Percentiles rank a stretch among this genome's conserved stretches.
Evolutionary conservation across 176 grass and related monocot genomes (phyloP).

Genomic region (Alopecurus myosuroides): DNA sequence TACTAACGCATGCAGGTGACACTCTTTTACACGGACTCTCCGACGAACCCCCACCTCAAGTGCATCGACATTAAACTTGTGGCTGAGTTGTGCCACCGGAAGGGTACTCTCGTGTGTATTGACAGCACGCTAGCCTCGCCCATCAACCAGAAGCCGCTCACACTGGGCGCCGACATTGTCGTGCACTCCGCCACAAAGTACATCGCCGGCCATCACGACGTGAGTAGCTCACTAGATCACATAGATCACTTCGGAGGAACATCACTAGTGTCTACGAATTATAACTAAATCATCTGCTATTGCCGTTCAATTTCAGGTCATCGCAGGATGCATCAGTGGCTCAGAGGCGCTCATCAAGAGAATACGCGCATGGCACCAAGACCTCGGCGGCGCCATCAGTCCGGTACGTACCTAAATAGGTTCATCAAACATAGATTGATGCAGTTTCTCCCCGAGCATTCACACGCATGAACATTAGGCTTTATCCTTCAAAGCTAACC

Average conservation of each 20-base stretch:
- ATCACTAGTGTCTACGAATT: background rate
- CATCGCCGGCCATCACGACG: conserved; percentile 62
- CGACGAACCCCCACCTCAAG: conserved; percentile 56
- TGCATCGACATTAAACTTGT: conserved; percentile 36
- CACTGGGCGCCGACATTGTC: conserved; percentile 49
- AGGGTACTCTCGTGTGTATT: conserved; percentile 51
- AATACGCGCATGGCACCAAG: conserved; percentile 63
- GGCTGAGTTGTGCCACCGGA: conserved; percentile 34
- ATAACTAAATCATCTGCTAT: background rate
- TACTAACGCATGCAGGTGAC: conserved; percentile 20
- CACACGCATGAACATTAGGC: background rate
- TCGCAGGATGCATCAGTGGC: conserved; percentile 78
- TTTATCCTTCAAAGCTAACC: background rate
- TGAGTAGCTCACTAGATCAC: conserved; percentile 1
- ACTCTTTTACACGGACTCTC: conserved; percentile 52
- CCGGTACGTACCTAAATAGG: conserved; percentile 37
- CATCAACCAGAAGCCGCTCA: conserved; percentile 60
- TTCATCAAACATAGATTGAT: no score
- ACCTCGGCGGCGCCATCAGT: conserved; percentile 73
- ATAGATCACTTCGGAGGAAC: no score
- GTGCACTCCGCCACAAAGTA: conserved; percentile 72
- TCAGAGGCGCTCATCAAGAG: conserved; percentile 41
- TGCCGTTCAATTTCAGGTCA: conserved; percentile 29
- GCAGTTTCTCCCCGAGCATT: background rate
- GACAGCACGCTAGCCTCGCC: conserved; percentile 71